A percentile compares a stretch with the other conserved stretches of the same genome.
Conservation (phyloP, 352 stramenopile species). For the Globisporangium middletonii region DNA sequence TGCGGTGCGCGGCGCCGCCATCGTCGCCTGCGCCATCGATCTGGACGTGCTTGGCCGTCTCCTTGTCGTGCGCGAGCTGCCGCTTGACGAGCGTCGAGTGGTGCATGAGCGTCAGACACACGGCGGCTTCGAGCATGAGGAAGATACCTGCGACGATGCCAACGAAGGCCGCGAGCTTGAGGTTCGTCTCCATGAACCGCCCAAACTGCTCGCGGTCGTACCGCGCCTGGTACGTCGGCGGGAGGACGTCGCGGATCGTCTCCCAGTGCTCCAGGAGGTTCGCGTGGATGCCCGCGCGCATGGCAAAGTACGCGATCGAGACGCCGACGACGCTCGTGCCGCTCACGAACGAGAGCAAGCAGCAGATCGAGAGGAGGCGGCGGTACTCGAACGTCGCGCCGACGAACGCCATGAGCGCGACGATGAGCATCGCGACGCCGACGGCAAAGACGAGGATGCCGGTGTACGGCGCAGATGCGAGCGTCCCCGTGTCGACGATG, state of each 20-base stretch:
- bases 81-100: constrained; percentile 48
- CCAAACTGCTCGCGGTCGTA: constrained; percentile 71
- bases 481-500: constrained; percentile 57
- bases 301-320: constrained; percentile 50
- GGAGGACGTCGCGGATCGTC: constrained; percentile 50
- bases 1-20: constrained; percentile 3
- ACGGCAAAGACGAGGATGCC: constrained; percentile 60
- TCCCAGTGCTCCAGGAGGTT: constrained; percentile 57
- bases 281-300: constrained; percentile 38
- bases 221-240: constrained; percentile 53
- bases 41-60: constrained; percentile 26
- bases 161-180: constrained; percentile 52
- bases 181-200: constrained; percentile 41
- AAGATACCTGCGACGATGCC: constrained; percentile 54
- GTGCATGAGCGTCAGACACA: constrained; percentile 50
- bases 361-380: constrained; percentile 61
- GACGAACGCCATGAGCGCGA: constrained; percentile 63
- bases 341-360: constrained; percentile 50
- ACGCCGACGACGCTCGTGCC: constrained; percentile 41
- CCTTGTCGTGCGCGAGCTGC: constrained; percentile 48
- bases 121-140: constrained; percentile 37
- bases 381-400: constrained; percentile 75
- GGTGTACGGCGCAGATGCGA: constrained; percentile 62
- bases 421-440: constrained; percentile 42
- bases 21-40: not conserved